Evolutionary conservation across 768 basidiomycete genomes (phyloP).

Genomic region (Mycena leptocephala): DNA sequence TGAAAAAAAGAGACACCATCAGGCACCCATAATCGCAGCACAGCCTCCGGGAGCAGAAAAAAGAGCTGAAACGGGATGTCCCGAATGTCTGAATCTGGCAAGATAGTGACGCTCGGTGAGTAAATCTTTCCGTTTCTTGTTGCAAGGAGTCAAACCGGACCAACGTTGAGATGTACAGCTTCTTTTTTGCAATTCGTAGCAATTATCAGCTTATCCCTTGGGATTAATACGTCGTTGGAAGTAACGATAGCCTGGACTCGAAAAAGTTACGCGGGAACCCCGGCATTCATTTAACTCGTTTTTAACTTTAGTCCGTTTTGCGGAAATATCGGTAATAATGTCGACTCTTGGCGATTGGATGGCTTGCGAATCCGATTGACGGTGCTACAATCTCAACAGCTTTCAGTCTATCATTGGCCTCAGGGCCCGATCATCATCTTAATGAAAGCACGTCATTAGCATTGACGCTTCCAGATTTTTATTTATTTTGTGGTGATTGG

Average conservation of each 20-base stretch:
- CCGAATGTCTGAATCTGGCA: not conserved
- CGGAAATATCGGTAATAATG: conserved; percentile 14
- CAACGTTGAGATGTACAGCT: not conserved
- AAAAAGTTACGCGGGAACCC: conserved; percentile 29
- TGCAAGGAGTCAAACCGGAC: conserved; percentile 29
- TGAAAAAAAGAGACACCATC: conserved; percentile 9
- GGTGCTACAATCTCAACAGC: conserved; percentile 15
- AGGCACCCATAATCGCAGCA: conserved; percentile 26
- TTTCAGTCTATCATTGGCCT: conserved; percentile 17
- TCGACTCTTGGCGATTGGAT: conserved; percentile 11
- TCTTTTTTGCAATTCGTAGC: conserved; percentile 10
- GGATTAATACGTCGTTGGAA: conserved; percentile 7
- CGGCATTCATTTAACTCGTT: conserved; percentile 18
- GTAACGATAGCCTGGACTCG: not conserved
- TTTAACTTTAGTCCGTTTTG: not conserved
- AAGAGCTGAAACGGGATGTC: not conserved
- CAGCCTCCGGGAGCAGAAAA: conserved; percentile 20
- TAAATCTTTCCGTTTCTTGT: conserved; percentile 17
- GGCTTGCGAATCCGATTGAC: not conserved
- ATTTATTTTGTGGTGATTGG: conserved; percentile 46
- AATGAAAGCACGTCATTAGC: conserved; percentile 31
- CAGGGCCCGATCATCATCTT: conserved; percentile 16
- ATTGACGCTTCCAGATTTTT: conserved; percentile 13
- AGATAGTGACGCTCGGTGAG: conserved; percentile 7
- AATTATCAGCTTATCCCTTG: conserved; percentile 13